These are phyloP conservation scores for Cadophora gregata DNA, from an alignment of 2,329 filamentous ascomycete genomes.

Conservation along the genomic window DNA sequence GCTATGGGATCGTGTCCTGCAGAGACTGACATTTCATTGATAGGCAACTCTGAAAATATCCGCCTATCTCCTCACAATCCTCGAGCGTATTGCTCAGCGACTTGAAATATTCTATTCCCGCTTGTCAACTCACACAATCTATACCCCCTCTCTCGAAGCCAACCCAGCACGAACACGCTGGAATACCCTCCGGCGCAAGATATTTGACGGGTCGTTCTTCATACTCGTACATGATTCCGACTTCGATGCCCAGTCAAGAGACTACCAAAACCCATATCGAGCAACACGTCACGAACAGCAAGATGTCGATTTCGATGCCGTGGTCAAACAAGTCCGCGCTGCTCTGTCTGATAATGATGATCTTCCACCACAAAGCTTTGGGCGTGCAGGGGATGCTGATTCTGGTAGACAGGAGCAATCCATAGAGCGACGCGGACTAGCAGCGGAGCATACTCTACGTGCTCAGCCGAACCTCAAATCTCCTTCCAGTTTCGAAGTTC, in stretches of 20 bases:
- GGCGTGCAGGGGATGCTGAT: not conserved
- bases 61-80: not conserved
- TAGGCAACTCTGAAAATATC: not conserved
- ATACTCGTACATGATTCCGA: not conserved
- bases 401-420: not conserved
- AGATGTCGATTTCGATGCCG: conserved; percentile 1
- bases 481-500: not conserved
- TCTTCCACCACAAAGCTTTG: not conserved
- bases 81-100: not conserved
- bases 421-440: not conserved
- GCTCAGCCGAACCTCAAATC: conserved; percentile 1
- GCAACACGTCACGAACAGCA: not conserved
- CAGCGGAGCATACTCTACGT: not conserved
- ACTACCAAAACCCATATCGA: not conserved
- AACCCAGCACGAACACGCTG: not conserved
- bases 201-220: not conserved
- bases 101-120: conserved; percentile 2
- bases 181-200: not conserved
- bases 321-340: conserved; percentile 2
- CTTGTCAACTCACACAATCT: not conserved
- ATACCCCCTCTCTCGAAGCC: not conserved
- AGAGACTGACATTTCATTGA: not conserved
- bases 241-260: not conserved
- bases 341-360: not conserved
- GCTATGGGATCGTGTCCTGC: too few relatives aligned